Percentiles rank a stretch among this genome's conserved stretches.
These are phyloP conservation scores for Colletotrichum simmondsii DNA, from an alignment of 2,329 filamentous ascomycete species.

Conservation along the genomic window DNA sequence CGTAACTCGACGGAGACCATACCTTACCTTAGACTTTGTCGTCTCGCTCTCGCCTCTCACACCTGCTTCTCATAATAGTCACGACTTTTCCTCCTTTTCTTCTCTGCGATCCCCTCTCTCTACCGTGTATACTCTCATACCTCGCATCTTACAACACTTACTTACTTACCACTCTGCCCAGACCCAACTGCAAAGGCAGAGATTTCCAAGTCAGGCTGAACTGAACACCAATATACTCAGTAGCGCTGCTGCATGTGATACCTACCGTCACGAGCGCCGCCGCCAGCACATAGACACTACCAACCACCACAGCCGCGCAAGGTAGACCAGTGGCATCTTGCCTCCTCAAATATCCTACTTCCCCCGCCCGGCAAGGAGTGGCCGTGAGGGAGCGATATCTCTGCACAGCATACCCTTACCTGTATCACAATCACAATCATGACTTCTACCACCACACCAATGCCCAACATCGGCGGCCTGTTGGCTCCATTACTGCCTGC, in stretches of 20 bases:
- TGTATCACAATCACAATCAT: conserved; percentile 36
- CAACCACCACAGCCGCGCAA: conserved; percentile 3
- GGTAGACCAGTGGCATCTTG: conserved; percentile 9
- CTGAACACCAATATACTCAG: conserved; percentile 19
- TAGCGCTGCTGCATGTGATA: conserved; percentile 31
- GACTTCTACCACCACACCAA: conserved; percentile 39
- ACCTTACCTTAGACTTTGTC: conserved; percentile 9
- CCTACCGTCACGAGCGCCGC: conserved; percentile 12
- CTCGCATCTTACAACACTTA: neutral
- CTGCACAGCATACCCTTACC: neutral
- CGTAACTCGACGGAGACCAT: conserved; percentile 15
- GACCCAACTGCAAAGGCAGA: conserved; percentile 20
- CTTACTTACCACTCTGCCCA: neutral
- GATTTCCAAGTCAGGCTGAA: conserved; percentile 21
- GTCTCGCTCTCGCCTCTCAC: conserved; percentile 4
- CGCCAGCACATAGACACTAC: conserved; percentile 17
- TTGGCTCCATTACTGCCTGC: conserved; percentile 69
- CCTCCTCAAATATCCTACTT: conserved; percentile 13
- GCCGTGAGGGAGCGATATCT: neutral
- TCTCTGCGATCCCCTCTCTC: neutral
- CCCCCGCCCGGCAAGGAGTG: conserved; percentile 1
- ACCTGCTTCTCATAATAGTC: conserved; percentile 13
- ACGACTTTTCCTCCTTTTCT: neutral
- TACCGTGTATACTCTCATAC: neutral
- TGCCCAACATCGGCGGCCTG: conserved; percentile 54